phyloP scores from a whole-genome alignment of 2,329 filamentous ascomycete species.

The Fusarium lyarnte region DNA sequence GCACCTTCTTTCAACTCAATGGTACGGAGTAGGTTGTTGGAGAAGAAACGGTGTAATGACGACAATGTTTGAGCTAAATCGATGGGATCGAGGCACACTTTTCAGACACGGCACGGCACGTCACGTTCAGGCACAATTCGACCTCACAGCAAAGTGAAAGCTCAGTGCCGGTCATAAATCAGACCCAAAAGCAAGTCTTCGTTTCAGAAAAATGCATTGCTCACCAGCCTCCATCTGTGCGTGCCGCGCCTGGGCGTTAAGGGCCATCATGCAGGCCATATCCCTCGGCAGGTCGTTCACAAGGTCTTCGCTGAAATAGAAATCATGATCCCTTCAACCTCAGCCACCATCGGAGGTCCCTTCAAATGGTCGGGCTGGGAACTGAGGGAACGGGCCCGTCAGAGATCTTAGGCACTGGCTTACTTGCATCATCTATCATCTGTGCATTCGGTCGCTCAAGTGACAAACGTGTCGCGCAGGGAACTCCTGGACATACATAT shows the following conservation, averaged over 20 bases:
- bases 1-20: not conserved
- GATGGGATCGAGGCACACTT: constrained; percentile 18
- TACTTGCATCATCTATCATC: constrained; percentile 32
- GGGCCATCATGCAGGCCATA: constrained; percentile 12
- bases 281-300: not conserved
- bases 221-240: constrained; percentile 15
- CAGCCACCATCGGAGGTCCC: constrained; percentile 26
- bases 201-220: constrained; percentile 1
- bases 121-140: constrained; percentile 6
- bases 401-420: constrained; percentile 26
- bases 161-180: not conserved
- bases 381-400: constrained; percentile 33
- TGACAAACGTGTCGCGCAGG: constrained; percentile 38
- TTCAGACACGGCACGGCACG: constrained; percentile 22
- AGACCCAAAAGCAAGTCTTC: not conserved
- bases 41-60: constrained; percentile 16
- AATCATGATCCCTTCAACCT: constrained; percentile 26
- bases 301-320: constrained; percentile 14
- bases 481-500: constrained; percentile 28
- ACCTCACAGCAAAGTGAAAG: not conserved
- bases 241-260: constrained; percentile 17
- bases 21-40: not conserved
- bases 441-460: constrained; percentile 36
- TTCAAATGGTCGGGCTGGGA: constrained; percentile 12
- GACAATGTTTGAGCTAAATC: constrained; percentile 29